Evolutionary conservation across 192 early-diverging fungal genomes (phyloP).

Genomic region (Bifiguratus adelaidae): DNA sequence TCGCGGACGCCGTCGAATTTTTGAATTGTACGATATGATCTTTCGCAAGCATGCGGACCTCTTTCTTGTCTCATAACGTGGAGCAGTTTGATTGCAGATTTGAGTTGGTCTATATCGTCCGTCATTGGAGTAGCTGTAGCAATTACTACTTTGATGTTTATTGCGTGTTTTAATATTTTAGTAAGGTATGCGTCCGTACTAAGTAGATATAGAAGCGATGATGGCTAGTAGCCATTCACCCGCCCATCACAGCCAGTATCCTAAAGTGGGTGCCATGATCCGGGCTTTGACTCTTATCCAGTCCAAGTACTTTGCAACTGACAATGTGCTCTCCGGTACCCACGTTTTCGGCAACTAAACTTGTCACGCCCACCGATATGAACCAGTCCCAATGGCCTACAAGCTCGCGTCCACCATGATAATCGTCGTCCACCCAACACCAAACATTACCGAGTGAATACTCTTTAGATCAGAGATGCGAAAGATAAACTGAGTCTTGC

Average conservation of each 20-base stretch:
- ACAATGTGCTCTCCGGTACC: slow-evolving; percentile 2
- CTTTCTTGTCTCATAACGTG: too few species aligned
- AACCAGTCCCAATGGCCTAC: slow-evolving; percentile 4
- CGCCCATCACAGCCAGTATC: slow-evolving; percentile 6
- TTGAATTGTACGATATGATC: too few species aligned
- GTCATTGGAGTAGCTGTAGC: too few species aligned
- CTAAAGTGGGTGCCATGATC: slow-evolving; percentile 5
- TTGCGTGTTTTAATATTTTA: too few species aligned
- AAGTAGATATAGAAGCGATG: too few species aligned
- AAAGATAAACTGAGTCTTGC: slow-evolving; percentile 6
- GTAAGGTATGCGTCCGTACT: too few species aligned
- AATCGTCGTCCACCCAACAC: slow-evolving; percentile 8
- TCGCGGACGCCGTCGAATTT: too few species aligned
- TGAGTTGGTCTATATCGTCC: too few species aligned
- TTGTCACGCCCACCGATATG: slow-evolving; percentile 5
- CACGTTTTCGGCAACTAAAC: slow-evolving; percentile 2
- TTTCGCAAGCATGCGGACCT: too few species aligned
- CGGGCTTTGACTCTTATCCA: slow-evolving; percentile 4
- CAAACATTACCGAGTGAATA: slow-evolving; percentile 7
- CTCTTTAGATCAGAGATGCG: background rate
- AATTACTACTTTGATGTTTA: too few species aligned
- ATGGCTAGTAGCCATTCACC: background rate
- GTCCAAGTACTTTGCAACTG: slow-evolving; percentile 1
- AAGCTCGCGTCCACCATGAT: background rate
- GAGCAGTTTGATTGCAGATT: too few species aligned